Percentiles rank a stretch among this genome's conserved stretches.
Conservation (phyloP, 176 grass and related monocot genomes). For the Chrysopogon serrulatus region DNA sequence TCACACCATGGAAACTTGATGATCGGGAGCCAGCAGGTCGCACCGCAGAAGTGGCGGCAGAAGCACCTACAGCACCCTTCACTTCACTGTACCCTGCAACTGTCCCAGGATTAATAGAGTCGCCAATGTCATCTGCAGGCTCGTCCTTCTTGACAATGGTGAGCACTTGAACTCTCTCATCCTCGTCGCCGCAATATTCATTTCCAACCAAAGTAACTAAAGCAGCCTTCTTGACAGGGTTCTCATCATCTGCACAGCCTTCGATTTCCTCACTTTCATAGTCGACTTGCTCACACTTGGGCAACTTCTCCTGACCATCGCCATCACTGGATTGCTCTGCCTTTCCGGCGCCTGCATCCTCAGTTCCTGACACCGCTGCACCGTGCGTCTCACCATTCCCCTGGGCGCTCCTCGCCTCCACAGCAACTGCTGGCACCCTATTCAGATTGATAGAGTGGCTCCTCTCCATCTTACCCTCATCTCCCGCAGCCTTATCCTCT, state of each 20-base stretch:
- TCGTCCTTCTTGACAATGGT: constrained; percentile 53
- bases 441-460: constrained; percentile 56
- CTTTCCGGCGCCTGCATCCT: neutral
- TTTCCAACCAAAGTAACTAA: neutral
- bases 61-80: constrained; percentile 12
- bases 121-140: constrained; percentile 4
- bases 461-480: constrained; percentile 20
- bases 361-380: neutral
- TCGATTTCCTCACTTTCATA: constrained; percentile 20
- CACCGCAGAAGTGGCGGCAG: constrained; percentile 13
- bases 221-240: neutral
- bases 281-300: constrained; percentile 19
- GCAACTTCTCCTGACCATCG: constrained; percentile 13
- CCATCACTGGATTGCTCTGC: neutral
- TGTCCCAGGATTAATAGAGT: constrained; percentile 19
- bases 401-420: neutral
- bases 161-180: constrained; percentile 12
- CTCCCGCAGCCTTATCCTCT: neutral
- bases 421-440: constrained; percentile 22
- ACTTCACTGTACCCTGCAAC: constrained; percentile 1
- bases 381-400: neutral
- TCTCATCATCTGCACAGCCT: neutral
- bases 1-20: constrained; percentile 81
- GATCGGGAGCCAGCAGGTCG: constrained; percentile 46
- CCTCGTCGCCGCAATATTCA: neutral